Evolutionary conservation across 2,329 filamentous ascomycete species (phyloP).

Genomic region (Aspergillus calidoustus): DNA sequence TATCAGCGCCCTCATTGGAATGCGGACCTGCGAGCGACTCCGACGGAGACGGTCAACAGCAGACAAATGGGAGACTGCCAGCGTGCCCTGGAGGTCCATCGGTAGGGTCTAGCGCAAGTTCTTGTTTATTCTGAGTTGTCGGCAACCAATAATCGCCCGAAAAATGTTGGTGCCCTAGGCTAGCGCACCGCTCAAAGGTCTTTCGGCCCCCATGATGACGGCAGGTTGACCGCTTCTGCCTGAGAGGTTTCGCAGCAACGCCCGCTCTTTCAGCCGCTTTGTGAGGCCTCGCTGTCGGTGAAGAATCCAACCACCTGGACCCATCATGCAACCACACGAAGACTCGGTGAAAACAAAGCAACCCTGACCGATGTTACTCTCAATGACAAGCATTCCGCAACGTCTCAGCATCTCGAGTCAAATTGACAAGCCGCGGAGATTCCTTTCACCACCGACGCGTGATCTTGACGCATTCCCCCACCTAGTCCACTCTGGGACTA

Average conservation of each 20-base stretch:
- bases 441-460: not conserved
- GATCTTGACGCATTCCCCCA: conserved; percentile 4
- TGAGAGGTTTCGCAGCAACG: not conserved
- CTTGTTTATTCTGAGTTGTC: not conserved
- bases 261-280: conserved; percentile 7
- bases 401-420: not conserved
- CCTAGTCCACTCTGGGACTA: conserved; percentile 1
- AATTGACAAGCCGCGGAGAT: not conserved
- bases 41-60: conserved; percentile 5
- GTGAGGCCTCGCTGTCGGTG: conserved; percentile 12
- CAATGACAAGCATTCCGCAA: not conserved
- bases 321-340: not conserved
- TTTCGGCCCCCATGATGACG: conserved; percentile 14
- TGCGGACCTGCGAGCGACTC: not conserved
- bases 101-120: conserved; percentile 30
- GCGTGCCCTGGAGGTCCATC: conserved; percentile 24
- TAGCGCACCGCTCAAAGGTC: conserved; percentile 3
- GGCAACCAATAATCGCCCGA: conserved; percentile 8
- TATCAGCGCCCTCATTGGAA: conserved; percentile 5
- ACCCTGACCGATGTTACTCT: not conserved
- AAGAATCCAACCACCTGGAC: not conserved
- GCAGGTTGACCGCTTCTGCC: conserved; percentile 29
- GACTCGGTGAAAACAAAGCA: not conserved
- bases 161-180: conserved; percentile 13
- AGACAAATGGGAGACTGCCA: conserved; percentile 26